These are phyloP conservation scores for Sindora glabra DNA, from an alignment of 306 rosid genomes.

Conservation along the genomic window DNA sequence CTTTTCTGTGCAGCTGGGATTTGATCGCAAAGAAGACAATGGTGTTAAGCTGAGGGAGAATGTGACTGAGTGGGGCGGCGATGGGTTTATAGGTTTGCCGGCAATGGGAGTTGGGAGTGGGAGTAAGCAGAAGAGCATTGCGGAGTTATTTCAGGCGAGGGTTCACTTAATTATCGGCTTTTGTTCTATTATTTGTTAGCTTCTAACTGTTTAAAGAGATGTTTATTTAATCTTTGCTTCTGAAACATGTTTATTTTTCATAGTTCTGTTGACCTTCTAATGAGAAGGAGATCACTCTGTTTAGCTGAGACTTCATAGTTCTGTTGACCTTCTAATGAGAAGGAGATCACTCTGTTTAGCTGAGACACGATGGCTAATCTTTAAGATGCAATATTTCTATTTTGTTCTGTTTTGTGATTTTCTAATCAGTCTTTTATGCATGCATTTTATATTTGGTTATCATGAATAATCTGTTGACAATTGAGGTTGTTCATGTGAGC, in stretches of 20 bases:
- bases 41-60: conserved; percentile 35
- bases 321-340: too few relatives aligned
- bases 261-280: neutral
- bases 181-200: neutral
- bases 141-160: conserved; percentile 69
- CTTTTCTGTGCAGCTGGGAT: conserved; percentile 66
- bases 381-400: neutral
- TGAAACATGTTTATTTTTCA: neutral
- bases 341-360: too few relatives aligned
- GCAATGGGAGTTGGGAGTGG: conserved; percentile 73
- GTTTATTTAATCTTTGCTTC: neutral
- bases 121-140: conserved; percentile 70
- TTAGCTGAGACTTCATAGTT: too few relatives aligned
- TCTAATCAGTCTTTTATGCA: too few relatives aligned
- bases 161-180: neutral
- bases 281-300: too few relatives aligned
- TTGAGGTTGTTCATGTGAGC: neutral
- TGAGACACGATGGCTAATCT: too few relatives aligned
- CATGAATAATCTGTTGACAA: too few relatives aligned
- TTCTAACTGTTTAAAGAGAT: neutral
- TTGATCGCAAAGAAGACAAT: conserved; percentile 46
- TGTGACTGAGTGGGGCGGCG: conserved; percentile 62
- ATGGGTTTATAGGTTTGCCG: conserved; percentile 71
- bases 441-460: too few relatives aligned
- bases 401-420: neutral